Evolutionary conservation across 345 rosid species (phyloP), one percentile per base, ranked within the genome.

Genomic region (Boechera divaricarpa): DNA sequence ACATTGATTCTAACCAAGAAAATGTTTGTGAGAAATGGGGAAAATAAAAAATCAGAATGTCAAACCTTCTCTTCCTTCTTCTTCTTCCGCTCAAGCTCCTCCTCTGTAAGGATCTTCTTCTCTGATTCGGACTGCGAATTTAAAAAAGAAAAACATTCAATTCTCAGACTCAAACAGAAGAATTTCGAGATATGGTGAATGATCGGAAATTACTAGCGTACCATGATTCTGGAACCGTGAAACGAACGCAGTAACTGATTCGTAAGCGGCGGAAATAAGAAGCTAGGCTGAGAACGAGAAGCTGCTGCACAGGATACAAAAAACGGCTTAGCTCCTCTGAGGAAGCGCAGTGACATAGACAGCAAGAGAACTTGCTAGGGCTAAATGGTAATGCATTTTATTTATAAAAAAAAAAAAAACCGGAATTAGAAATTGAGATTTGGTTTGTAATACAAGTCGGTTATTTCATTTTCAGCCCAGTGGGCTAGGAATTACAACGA

Each of bases 21-120:
- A 18, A 18, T 10, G 32, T n/a, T 38, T 10, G 0, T 54, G 15
- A 32, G 33, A 52, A 29, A 11, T 38, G 6, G 36, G 5, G 2
- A 6, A 35, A 21, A 39, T 1, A 11, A 10, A 6, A 11, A 53
- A 28, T 36, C 3, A 53, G 15, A 24, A 28, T 49, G 61, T 55
- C 45, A 39, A 56, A 92, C 98, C 88, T 91, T 91, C 74, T 93
- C 96, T 67, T 93, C 97, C 73, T 91, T 93, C 83, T 86, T 93
- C 90, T 91, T 91, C 87, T 93, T 89, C 47, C 92, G 80, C 82
- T 93, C 98, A 15, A 86, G 87, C 21, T 93, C 98, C 72, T 91
- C 93, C 10, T 78, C 88, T 5, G 91, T 88, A 54, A 76, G 84
- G 3, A 74, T 78, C 83, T 85, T 88, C 69, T 80, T 79, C 72